Evolutionary conservation across 306 rosid species (phyloP).

Genomic region (Acacia confusa): DNA sequence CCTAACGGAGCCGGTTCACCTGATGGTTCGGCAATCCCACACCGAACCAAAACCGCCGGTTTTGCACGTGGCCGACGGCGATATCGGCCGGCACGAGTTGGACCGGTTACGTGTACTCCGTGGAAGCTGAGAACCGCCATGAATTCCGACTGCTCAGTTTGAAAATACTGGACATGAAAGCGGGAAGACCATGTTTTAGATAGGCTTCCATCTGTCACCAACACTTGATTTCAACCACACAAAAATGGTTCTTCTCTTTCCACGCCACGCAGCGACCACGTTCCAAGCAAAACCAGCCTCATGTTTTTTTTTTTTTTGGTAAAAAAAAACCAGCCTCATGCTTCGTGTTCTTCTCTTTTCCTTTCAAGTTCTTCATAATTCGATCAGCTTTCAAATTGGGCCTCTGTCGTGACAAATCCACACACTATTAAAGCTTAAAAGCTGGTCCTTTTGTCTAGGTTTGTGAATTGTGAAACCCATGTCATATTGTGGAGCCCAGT

Average conservation of each 20-base stretch:
- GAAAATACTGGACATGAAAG: background rate
- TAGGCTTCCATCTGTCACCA: background rate
- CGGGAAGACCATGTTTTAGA: background rate
- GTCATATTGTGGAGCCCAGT: background rate
- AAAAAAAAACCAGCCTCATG: background rate
- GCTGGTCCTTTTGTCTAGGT: no score
- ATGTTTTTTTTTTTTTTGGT: no score
- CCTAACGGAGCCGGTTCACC: constrained; percentile 90
- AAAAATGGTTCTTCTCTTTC: background rate
- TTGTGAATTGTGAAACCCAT: background rate
- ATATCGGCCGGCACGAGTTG: background rate
- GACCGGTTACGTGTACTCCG: constrained; percentile 18
- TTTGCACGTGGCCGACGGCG: constrained; percentile 9
- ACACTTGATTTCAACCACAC: background rate
- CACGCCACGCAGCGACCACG: background rate
- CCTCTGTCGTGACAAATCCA: background rate
- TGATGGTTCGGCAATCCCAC: constrained; percentile 79
- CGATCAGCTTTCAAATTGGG: background rate
- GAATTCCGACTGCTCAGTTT: background rate
- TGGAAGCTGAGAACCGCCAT: constrained; percentile 51
- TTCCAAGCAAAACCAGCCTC: background rate
- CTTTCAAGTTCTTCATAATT: background rate
- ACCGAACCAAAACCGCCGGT: constrained; percentile 15
- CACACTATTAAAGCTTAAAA: background rate
- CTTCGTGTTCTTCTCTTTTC: background rate